Percentiles rank a stretch among this genome's conserved stretches.
Evolutionary conservation across 2,329 filamentous ascomycete genomes (phyloP).

Genomic region (Gremmenia infestans): DNA sequence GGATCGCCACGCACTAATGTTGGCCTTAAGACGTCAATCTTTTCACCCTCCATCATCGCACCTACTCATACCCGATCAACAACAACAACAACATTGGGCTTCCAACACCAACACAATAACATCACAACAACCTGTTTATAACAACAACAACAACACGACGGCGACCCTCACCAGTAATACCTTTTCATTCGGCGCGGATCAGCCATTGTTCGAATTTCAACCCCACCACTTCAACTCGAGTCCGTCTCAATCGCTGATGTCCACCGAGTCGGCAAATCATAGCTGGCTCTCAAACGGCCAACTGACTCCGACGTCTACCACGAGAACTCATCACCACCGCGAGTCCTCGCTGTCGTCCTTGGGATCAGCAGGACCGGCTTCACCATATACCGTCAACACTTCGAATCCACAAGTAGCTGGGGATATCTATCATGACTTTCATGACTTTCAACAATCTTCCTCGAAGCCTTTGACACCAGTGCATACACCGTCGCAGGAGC

Average conservation of each 20-base stretch:
- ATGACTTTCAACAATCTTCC: slow-evolving; percentile 29
- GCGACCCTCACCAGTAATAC: slow-evolving; percentile 12
- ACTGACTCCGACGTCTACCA: slow-evolving; percentile 30
- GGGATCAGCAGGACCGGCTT: slow-evolving; percentile 55
- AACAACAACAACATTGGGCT: not conserved
- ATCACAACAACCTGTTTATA: slow-evolving; percentile 19
- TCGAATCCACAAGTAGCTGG: slow-evolving; percentile 56
- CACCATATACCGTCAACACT: slow-evolving; percentile 50
- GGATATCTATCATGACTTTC: slow-evolving; percentile 37
- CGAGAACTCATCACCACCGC: slow-evolving; percentile 43
- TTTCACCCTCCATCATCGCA: not conserved
- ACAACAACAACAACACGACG: slow-evolving; percentile 11
- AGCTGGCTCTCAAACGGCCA: slow-evolving; percentile 30
- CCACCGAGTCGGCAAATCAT: slow-evolving; percentile 22
- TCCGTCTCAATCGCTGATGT: slow-evolving; percentile 28
- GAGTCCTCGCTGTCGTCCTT: slow-evolving; percentile 58
- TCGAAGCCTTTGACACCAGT: slow-evolving; percentile 31
- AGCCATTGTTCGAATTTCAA: slow-evolving; percentile 24
- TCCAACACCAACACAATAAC: not conserved
- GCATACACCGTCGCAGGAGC: slow-evolving; percentile 30
- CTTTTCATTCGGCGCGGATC: slow-evolving; percentile 22
- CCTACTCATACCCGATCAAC: slow-evolving; percentile 1
- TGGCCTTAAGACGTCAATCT: not conserved
- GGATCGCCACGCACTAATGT: not conserved
- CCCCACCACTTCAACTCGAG: slow-evolving; percentile 15